A percentile compares a stretch with the other conserved stretches of the same genome.
Evolutionary conservation across 202 grass and related monocot genomes (phyloP).

Genomic region (Dendrocalamus latiflorus): DNA sequence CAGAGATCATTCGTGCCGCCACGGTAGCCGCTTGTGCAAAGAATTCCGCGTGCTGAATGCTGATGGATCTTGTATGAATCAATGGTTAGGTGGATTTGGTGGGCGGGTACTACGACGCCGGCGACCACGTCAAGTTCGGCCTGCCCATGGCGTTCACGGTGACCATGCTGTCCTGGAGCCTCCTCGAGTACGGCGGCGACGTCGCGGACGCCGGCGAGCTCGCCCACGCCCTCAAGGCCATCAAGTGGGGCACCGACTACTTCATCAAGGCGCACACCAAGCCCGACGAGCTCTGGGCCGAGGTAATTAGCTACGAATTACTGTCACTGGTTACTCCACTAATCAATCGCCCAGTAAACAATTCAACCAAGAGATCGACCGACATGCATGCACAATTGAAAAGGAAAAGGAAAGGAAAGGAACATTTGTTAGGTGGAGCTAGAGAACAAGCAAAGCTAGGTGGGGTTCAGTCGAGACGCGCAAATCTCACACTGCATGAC

Average conservation of each 20-base stretch:
- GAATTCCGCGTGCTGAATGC: background rate
- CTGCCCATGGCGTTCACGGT: conserved; percentile 96
- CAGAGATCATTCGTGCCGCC: background rate
- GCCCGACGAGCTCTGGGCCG: conserved; percentile 77
- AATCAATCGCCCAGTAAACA: background rate
- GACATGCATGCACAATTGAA: conserved; percentile 14
- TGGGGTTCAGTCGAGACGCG: too few species aligned
- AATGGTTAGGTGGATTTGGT: conserved; percentile 76
- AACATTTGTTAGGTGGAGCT: conserved; percentile 63
- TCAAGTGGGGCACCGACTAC: conserved; percentile 99
- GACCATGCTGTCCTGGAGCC: conserved; percentile 86
- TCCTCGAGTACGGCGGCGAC: conserved; percentile 70
- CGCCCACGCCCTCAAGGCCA: conserved; percentile 53
- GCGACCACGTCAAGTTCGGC: conserved; percentile 98
- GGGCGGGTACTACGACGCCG: conserved; percentile 93
- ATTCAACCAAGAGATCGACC: background rate
- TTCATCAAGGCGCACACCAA: conserved; percentile 87
- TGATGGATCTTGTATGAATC: background rate
- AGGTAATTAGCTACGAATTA: conserved; percentile 39
- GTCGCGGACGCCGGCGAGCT: conserved; percentile 66
- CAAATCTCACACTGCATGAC: conserved; percentile 32
- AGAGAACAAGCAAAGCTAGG: conserved; percentile 21
- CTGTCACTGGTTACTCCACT: background rate
- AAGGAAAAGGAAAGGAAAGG: background rate
- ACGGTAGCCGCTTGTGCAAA: background rate